Percentiles rank a stretch among this genome's conserved stretches.
Conservation (phyloP, 1,139 yeast genomes). For the Sugiyamaella grinbergsii region DNA sequence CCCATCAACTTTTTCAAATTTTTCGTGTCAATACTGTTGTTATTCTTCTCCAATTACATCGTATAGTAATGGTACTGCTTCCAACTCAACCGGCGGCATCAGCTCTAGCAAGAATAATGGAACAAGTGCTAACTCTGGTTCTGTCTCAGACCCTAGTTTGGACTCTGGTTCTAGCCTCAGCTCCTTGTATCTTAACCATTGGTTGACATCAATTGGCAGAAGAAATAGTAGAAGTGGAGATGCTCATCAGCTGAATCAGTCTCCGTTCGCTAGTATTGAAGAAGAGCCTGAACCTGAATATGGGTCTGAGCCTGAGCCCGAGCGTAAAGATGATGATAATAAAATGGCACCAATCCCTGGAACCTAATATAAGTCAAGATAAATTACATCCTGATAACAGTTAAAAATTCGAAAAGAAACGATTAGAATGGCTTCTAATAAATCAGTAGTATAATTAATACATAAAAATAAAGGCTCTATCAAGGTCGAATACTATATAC, state of each 20-base stretch:
- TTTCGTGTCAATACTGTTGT: not conserved
- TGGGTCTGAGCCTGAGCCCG: not conserved
- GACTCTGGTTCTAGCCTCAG: constrained; percentile 1
- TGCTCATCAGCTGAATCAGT: not conserved
- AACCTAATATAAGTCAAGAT: not conserved
- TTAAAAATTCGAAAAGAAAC: too few species aligned
- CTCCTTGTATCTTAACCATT: constrained; percentile 9
- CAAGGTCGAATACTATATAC: not conserved
- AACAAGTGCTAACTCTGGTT: not conserved
- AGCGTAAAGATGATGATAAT: not conserved
- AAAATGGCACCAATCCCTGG: too few species aligned
- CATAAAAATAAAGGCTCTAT: not conserved
- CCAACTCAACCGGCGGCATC: not conserved
- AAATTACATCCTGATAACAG: too few species aligned
- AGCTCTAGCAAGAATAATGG: too few species aligned
- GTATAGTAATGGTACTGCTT: not conserved
- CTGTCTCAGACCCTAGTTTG: too few species aligned
- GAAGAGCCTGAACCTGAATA: not conserved
- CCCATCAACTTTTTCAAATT: constrained; percentile 1
- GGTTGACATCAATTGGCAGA: constrained; percentile 8
- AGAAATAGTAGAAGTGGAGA: not conserved
- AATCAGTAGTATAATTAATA: too few species aligned
- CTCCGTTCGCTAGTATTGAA: constrained; percentile 12
- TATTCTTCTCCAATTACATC: constrained; percentile 4
- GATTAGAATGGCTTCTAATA: constrained; percentile 1